Evolutionary conservation across 495 filamentous ascomycete genomes (phyloP), one percentile per base, ranked within the genome.

Genomic region (Aspergillus taichungensis): DNA sequence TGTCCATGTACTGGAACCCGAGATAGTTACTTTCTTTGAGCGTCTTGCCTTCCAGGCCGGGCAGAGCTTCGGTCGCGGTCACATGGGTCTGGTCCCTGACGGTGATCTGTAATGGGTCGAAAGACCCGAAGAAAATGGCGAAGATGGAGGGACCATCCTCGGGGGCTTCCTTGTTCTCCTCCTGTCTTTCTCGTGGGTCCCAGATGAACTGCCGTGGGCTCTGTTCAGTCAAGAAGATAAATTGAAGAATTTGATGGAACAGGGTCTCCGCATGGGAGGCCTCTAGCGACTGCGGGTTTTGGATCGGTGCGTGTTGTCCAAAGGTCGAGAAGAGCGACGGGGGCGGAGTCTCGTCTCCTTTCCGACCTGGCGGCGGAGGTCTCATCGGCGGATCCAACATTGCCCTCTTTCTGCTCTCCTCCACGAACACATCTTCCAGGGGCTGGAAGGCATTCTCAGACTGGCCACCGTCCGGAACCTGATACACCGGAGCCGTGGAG

Each of bases 161-260:
- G 2, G 6, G 3, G 1, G 13, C 31, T 0, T 28, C 44, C 1
- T 5, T 3, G 5, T 13, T 6, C 10, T 47, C 32, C 14, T 3
- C 4, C 10, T 14, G 18, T 4, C 18, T 24, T 32, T 42, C 12
- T 47, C 38, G 36, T 6, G 36, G 36, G 5, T 32, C 28, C 10
- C 36, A 46, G 5, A 46, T 37, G 3, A 33, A 6, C 8, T 27
- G 36, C 6, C 32, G 37, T 14, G 31, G 13, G 3, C 40, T 24
- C 9, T 18, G 12, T 9, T 47, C 45, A 11, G 31, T n/a, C 1
- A 42, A 6, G 30, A 27, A 37, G 11, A 47, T 24, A 10, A 47
- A 47, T 7, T 47, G 45, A 3, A 47, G 37, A 18, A 41, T 28
- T 13, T 47, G 31, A 0, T 35, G 4, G 18, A 47, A 47, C 3